A percentile compares a stretch with the other conserved stretches of the same genome.
Conservation (phyloP, 257 asterid species). For the Nicotiana knightiana region DNA sequence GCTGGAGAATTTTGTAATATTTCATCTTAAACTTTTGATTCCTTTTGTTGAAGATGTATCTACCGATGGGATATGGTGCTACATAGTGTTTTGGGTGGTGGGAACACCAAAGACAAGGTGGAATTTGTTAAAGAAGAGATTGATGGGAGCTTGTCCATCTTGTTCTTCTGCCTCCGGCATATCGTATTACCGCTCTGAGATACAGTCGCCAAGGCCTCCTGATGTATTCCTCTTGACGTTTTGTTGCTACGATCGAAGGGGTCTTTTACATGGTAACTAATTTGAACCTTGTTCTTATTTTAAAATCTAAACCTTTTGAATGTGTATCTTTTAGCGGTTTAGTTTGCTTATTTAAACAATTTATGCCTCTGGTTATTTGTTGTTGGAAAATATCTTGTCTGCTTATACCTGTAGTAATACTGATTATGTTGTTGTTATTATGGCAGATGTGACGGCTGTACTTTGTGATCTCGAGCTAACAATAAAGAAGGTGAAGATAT, state of each 20-base stretch:
- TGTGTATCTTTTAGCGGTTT: not conserved
- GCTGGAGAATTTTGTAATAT: not conserved
- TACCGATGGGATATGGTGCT: conserved; percentile 97
- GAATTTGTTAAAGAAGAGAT: conserved; percentile 69
- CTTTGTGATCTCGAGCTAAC: conserved; percentile 76
- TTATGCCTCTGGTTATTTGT: not conserved
- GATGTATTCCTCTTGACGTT: conserved; percentile 78
- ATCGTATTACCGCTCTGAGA: conserved; percentile 39
- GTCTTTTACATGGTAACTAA: conserved; percentile 77
- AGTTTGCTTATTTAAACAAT: not conserved
- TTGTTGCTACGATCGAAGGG: conserved; percentile 54
- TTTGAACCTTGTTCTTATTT: not conserved
- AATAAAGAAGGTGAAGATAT: conserved; percentile 70
- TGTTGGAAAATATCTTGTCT: not conserved
- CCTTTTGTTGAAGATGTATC: conserved; percentile 54
- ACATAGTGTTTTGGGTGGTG: conserved; percentile 70
- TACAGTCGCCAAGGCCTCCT: conserved; percentile 60
- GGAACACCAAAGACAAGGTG: conserved; percentile 62
- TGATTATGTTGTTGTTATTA: not conserved
- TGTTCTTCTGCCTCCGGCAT: conserved; percentile 60
- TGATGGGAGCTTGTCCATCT: conserved; percentile 79
- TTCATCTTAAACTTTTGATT: not conserved
- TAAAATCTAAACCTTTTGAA: not conserved
- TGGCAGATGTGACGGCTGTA: conserved; percentile 65
- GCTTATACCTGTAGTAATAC: conserved; percentile 5